Percentiles rank a stretch among this genome's conserved stretches.
Evolutionary conservation across 2,329 filamentous ascomycete species (phyloP).

Genomic region (Apiospora arundinis): DNA sequence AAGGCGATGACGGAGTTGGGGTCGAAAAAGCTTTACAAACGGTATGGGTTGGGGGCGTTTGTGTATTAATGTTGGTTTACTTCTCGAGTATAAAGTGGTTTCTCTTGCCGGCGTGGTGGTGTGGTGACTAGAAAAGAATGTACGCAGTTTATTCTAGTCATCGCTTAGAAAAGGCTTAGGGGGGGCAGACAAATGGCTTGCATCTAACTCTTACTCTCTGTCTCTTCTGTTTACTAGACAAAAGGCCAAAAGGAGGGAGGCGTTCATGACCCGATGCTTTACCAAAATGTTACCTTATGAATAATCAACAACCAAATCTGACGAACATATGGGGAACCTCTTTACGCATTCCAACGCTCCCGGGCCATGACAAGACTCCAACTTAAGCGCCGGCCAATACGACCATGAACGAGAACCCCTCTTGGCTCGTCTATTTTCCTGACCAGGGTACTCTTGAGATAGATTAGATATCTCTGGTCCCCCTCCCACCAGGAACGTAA

Average conservation of each 20-base stretch:
- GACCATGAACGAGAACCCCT: background rate
- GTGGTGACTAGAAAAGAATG: background rate
- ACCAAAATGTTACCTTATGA: background rate
- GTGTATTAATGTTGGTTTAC: background rate
- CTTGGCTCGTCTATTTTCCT: background rate
- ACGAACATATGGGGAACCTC: background rate
- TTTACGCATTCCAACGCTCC: background rate
- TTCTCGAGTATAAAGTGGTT: background rate
- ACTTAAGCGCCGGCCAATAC: background rate
- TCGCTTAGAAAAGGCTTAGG: too few species aligned
- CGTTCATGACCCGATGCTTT: background rate
- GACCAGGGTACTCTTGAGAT: background rate
- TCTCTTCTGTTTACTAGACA: background rate
- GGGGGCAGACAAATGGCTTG: background rate
- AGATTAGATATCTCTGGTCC: background rate
- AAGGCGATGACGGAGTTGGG: slow-evolving; percentile 13
- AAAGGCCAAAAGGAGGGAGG: background rate
- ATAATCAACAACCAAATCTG: slow-evolving; percentile 2
- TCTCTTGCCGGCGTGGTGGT: background rate
- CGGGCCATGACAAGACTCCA: background rate
- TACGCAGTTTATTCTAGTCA: background rate
- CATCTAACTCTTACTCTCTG: background rate
- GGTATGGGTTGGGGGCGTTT: background rate
- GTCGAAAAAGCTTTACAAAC: background rate
- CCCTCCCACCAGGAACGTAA: background rate